Evolutionary conservation across 2,329 filamentous ascomycete species (phyloP).

Genomic region (Tolypocladium ophioglossoides): DNA sequence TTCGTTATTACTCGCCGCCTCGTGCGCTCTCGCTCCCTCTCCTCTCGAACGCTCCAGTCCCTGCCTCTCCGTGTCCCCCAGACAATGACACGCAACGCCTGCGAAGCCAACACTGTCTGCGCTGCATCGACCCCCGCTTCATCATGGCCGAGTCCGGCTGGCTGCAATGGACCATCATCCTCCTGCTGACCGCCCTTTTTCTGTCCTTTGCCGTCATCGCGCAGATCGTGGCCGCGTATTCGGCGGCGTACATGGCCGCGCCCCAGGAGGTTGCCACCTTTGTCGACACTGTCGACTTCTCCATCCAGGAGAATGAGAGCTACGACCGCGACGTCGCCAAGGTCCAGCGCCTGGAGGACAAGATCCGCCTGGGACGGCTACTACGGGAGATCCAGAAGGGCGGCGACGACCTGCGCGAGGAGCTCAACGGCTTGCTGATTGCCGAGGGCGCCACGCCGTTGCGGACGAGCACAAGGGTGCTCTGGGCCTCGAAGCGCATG

Average conservation of each 20-base stretch:
- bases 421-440: slow-evolving; percentile 41
- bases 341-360: slow-evolving; percentile 49
- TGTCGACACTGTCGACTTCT: slow-evolving; percentile 51
- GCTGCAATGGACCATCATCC: slow-evolving; percentile 46
- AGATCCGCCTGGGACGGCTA: slow-evolving; percentile 46
- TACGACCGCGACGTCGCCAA: slow-evolving; percentile 50
- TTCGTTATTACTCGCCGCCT: background rate
- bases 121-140: slow-evolving; percentile 13
- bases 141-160: slow-evolving; percentile 40
- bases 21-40: background rate
- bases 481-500: slow-evolving; percentile 46
- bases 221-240: slow-evolving; percentile 41
- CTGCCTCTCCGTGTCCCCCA: background rate
- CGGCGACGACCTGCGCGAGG: slow-evolving; percentile 51
- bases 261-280: slow-evolving; percentile 48
- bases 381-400: slow-evolving; percentile 51
- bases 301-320: slow-evolving; percentile 52
- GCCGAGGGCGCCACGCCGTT: slow-evolving; percentile 32
- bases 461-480: slow-evolving; percentile 36
- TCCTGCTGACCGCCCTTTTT: slow-evolving; percentile 46
- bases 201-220: slow-evolving; percentile 44
- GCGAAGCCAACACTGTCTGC: slow-evolving; percentile 4
- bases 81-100: slow-evolving; percentile 4
- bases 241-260: slow-evolving; percentile 44
- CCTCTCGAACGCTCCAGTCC: background rate